Evolutionary conservation across 192 early-diverging fungal genomes (phyloP), one percentile per base, ranked within the genome.

Genomic region (Entomortierella parvispora): DNA sequence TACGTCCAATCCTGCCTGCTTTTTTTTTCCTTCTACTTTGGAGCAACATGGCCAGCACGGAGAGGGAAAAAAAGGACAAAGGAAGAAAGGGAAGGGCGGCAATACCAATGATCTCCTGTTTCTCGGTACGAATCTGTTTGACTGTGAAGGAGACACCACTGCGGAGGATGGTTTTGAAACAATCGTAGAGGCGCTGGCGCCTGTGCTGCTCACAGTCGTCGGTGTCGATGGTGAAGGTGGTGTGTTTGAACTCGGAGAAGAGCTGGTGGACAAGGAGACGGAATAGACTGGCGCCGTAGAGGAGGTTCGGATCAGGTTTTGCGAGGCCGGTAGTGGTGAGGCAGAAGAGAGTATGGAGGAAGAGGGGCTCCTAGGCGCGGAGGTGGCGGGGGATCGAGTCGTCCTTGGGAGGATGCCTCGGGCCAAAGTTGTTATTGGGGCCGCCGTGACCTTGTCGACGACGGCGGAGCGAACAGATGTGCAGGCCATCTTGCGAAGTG

Each of bases 21-120:
- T n/a, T n/a, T n/a, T n/a, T n/a, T n/a, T n/a, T n/a, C n/a, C n/a
- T n/a, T n/a, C n/a, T n/a, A n/a, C n/a, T n/a, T n/a, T n/a, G n/a
- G n/a, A n/a, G n/a, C n/a, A n/a, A n/a, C n/a, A n/a, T n/a, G n/a
- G n/a, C n/a, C n/a, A n/a, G n/a, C n/a, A n/a, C n/a, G n/a, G n/a
- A n/a, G n/a, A n/a, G n/a, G n/a, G n/a, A n/a, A n/a, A n/a, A n/a
- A n/a, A n/a, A n/a, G n/a, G n/a, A n/a, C n/a, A n/a, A n/a, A n/a
- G n/a, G n/a, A n/a, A n/a, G n/a, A n/a, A n/a, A n/a, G n/a, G n/a
- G n/a, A n/a, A n/a, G n/a, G n/a, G n/a, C n/a, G n/a, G n/a, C n/a
- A n/a, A n/a, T 72, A 72, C 70, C 55, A 72, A 20, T 33, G 62
- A 65, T 63, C 70, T 40, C 43, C 70, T 49, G 23, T 72, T 72